Evolutionary conservation across 208 protist species (phyloP).

Genomic region (Trypanosoma cruzi): DNA sequence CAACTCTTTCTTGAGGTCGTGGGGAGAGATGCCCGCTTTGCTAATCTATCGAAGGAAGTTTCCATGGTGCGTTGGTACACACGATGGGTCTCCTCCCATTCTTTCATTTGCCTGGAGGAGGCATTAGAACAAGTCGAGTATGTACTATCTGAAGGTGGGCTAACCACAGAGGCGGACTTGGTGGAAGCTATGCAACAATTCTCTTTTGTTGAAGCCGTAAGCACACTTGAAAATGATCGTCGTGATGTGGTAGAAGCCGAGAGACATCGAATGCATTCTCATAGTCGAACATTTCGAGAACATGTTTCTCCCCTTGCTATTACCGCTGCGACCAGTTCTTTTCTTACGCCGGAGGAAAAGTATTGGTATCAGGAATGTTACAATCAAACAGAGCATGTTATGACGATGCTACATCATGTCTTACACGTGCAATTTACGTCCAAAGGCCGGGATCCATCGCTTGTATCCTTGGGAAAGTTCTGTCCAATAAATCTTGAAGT

Average conservation of each 20-base stretch:
- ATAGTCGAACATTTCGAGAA: conserved; percentile 70
- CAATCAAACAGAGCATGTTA: conserved; percentile 82
- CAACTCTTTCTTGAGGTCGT: conserved; percentile 48
- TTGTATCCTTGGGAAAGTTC: background rate
- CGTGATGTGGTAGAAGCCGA: conserved; percentile 65
- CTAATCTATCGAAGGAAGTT: conserved; percentile 70
- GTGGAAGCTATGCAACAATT: conserved; percentile 36
- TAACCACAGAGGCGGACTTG: conserved; percentile 59
- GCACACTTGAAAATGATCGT: conserved; percentile 68
- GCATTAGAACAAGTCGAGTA: conserved; percentile 82
- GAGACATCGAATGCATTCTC: conserved; percentile 64
- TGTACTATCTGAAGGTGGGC: conserved; percentile 54
- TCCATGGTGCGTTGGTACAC: conserved; percentile 82
- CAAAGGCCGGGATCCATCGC: background rate
- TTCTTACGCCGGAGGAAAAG: conserved; percentile 80
- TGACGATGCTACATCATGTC: conserved; percentile 66
- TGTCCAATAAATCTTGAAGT: background rate
- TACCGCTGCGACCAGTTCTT: conserved; percentile 64
- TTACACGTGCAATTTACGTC: conserved; percentile 42
- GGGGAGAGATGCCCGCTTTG: conserved; percentile 37
- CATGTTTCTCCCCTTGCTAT: conserved; percentile 52
- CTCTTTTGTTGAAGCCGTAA: conserved; percentile 66
- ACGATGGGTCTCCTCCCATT: conserved; percentile 85
- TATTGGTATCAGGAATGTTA: conserved; percentile 88
- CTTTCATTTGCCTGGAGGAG: conserved; percentile 69